A percentile compares a stretch with the other conserved stretches of the same genome.
Conservation (phyloP, 2,329 filamentous ascomycete species). For the Colletotrichum spinosum region DNA sequence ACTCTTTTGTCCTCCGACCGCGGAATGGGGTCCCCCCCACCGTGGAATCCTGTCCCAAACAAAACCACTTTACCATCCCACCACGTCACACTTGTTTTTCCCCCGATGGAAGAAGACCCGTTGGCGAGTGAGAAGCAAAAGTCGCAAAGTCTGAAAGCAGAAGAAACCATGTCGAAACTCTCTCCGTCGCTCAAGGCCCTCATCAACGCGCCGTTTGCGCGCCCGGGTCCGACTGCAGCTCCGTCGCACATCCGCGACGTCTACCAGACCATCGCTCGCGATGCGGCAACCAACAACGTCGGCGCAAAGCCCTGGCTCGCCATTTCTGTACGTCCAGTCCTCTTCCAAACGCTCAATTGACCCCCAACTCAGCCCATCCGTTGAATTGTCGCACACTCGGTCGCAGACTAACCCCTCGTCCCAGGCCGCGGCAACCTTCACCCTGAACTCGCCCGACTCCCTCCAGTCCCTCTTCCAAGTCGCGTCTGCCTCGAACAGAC, state of each 20-base stretch:
- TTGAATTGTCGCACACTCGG: background rate
- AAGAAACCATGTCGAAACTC: constrained; percentile 75
- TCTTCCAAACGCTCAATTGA: background rate
- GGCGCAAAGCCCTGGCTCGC: constrained; percentile 74
- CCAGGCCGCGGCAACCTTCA: constrained; percentile 84
- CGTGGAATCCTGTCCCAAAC: constrained; percentile 5
- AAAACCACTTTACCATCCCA: constrained; percentile 30
- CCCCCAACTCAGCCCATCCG: background rate
- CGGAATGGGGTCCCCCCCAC: constrained; percentile 18
- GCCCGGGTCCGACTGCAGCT: constrained; percentile 73
- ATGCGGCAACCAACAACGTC: constrained; percentile 72
- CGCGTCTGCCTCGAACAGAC: constrained; percentile 48
- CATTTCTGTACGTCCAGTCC: constrained; percentile 63
- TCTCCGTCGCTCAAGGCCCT: constrained; percentile 78
- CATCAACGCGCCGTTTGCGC: constrained; percentile 76
- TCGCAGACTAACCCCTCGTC: background rate
- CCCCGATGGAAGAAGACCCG: constrained; percentile 32
- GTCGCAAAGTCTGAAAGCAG: background rate
- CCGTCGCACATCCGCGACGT: constrained; percentile 72
- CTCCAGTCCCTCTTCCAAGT: constrained; percentile 72
- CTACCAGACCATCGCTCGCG: constrained; percentile 72
- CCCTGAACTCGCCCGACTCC: constrained; percentile 85
- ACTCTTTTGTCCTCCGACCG: constrained; percentile 32
- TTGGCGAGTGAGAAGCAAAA: background rate
- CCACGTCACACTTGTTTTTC: background rate